Evolutionary conservation across 1,284 basidiomycete species (phyloP).

Genomic region (Gomphus sp.): DNA sequence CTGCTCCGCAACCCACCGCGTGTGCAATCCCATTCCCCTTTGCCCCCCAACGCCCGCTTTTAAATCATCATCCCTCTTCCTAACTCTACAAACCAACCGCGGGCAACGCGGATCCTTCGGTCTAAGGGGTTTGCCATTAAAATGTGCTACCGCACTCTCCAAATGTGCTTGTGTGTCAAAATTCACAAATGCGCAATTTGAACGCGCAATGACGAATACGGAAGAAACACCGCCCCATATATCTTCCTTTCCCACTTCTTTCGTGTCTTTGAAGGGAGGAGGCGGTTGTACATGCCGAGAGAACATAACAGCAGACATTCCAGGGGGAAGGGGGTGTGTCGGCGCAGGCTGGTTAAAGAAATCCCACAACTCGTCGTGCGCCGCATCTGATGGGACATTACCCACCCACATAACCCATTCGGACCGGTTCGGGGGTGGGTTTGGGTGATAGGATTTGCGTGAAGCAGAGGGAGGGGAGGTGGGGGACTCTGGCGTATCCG

Average conservation of each 20-base stretch:
- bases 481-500: constrained; percentile 3
- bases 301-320: constrained; percentile 2
- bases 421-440: constrained; percentile 62
- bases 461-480: neutral
- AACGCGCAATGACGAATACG: constrained; percentile 88
- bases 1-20: constrained; percentile 64
- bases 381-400: constrained; percentile 80
- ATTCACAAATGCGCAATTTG: constrained; percentile 92
- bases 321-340: constrained; percentile 8
- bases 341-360: constrained; percentile 57
- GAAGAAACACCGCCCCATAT: constrained; percentile 60
- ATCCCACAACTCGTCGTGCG: constrained; percentile 80
- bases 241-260: constrained; percentile 11
- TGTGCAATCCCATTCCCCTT: constrained; percentile 79
- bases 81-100: constrained; percentile 77
- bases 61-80: constrained; percentile 79
- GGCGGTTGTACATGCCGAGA: constrained; percentile 9
- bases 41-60: constrained; percentile 89
- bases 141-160: constrained; percentile 58
- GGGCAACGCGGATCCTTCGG: constrained; percentile 65
- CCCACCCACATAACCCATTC: constrained; percentile 97
- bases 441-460: constrained; percentile 44
- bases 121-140: constrained; percentile 63
- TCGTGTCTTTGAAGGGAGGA: constrained; percentile 13
- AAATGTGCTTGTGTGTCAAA: constrained; percentile 62